Conservation (phyloP, 1,139 yeast species). For the Taphrina deformans region DNA sequence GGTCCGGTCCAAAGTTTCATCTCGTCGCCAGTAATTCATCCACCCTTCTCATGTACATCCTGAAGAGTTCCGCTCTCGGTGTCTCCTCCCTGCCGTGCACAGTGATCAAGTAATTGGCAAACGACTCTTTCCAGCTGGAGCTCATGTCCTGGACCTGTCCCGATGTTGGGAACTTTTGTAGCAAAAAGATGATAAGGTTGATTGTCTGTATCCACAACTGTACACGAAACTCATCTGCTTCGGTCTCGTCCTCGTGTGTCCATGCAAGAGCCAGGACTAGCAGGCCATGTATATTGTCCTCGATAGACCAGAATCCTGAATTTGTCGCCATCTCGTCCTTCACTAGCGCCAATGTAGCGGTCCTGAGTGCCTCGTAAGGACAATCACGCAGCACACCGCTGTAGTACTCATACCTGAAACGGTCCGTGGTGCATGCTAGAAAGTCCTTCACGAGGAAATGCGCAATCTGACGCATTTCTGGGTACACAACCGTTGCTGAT, state of each 20-base stretch:
- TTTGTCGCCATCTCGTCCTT: slow-evolving; percentile 13
- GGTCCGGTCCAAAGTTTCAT: neutral
- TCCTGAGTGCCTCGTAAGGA: neutral
- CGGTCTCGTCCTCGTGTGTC: neutral
- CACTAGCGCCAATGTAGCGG: neutral
- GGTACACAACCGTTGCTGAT: neutral
- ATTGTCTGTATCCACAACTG: slow-evolving; percentile 2
- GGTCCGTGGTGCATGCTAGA: neutral
- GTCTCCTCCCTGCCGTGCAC: neutral
- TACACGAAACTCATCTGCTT: neutral
- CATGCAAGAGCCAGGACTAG: neutral
- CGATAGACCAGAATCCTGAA: neutral
- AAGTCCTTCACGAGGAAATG: slow-evolving; percentile 6
- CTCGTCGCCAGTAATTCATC: neutral
- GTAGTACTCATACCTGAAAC: neutral
- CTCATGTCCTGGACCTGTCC: neutral
- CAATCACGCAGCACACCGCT: slow-evolving; percentile 2
- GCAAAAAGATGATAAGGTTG: neutral
- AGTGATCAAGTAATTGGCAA: neutral
- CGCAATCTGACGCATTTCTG: neutral
- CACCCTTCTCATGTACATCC: neutral
- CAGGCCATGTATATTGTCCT: neutral
- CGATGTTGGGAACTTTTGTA: neutral
- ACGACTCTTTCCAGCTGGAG: neutral
- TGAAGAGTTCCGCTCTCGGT: neutral